Conservation (phyloP, 257 asterid species). For the Rauvolfia tetraphylla region DNA sequence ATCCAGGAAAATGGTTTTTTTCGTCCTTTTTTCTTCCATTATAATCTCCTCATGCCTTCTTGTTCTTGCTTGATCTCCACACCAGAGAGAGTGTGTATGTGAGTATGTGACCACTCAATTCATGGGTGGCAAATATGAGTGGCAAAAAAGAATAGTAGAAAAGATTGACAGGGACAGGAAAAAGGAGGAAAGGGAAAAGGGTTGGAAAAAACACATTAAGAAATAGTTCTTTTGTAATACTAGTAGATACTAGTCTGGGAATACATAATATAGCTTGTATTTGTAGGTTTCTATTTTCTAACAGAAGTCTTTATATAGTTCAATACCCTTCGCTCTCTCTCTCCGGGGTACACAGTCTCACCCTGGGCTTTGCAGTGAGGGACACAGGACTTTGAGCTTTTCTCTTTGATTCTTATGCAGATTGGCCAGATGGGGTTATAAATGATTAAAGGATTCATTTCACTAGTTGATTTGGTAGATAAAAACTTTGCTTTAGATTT, state of each 20-base stretch:
- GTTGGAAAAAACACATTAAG: conserved; percentile 24
- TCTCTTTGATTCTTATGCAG: conserved; percentile 16
- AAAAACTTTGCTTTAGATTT: conserved; percentile 32
- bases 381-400: conserved; percentile 12
- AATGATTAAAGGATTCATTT: conserved; percentile 21
- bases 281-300: conserved; percentile 14
- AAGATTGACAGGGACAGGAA: conserved; percentile 44
- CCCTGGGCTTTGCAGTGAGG: conserved; percentile 19
- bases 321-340: conserved; percentile 18
- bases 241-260: conserved; percentile 18
- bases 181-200: conserved; percentile 32
- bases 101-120: conserved; percentile 49
- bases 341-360: conserved; percentile 16
- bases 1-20: conserved; percentile 24
- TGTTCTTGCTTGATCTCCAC: conserved; percentile 21
- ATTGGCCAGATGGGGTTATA: conserved; percentile 24
- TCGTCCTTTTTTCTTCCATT: conserved; percentile 16
- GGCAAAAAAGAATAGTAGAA: conserved; percentile 36
- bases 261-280: neutral
- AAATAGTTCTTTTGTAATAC: conserved; percentile 28
- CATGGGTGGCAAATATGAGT: conserved; percentile 47
- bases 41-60: conserved; percentile 27
- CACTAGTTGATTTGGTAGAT: conserved; percentile 31
- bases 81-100: conserved; percentile 13
- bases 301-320: conserved; percentile 10